Base-by-base conservation (phyloP, 768 basidiomycete genomes). In the Termitomyces sp. region DNA sequence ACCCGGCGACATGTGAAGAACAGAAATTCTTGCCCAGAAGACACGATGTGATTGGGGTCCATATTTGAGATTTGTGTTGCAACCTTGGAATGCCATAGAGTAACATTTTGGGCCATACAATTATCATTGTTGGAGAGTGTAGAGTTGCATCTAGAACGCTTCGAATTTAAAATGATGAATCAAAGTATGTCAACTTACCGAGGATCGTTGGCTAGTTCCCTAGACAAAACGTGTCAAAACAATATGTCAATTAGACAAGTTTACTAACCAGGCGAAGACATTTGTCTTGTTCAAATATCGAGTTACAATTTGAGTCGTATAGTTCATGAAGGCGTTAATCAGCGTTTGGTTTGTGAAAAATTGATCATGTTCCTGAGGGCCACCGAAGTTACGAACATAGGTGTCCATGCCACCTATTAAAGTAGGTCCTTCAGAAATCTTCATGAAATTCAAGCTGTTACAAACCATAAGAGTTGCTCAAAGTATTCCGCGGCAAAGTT, bases 191-290 rank as follows among this genome's bases (percentile, higher is more conserved):
- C 12, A 34, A 53, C 60, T 52, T 54, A 85, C 82, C 83, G 80
- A 9, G 85, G 75, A 62, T 88, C 86, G 65, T 88, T 88, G 20
- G 84, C 86, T 61, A 86, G 61, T 65, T 88, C 86, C 81, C 82
- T 84, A 54, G 39, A 47, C n/a, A 34, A 44, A 26, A 22, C 33
- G 39, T 57, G 18, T 29, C 53, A 61, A 64, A 66, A 54, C 68
- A 26, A 41, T 22, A n/a, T 20, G n/a, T 26, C 36, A 56, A 39
- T 20, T 7, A 26, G 16, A 29, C 46, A 31, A 41, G 8, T 37
- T 24, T 9, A 69, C 73, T 22, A 67, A 77, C 82, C 81, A 84
- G 22, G 69, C 70, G 59, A 87, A 76, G 54, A 87, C 65, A n/a
- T 76, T 69, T 3, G 85, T 69, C 52, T 75, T 77, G 51, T 83